Conservation (phyloP, 2,329 filamentous ascomycete species). For the Simplicillium aogashimaense region DNA sequence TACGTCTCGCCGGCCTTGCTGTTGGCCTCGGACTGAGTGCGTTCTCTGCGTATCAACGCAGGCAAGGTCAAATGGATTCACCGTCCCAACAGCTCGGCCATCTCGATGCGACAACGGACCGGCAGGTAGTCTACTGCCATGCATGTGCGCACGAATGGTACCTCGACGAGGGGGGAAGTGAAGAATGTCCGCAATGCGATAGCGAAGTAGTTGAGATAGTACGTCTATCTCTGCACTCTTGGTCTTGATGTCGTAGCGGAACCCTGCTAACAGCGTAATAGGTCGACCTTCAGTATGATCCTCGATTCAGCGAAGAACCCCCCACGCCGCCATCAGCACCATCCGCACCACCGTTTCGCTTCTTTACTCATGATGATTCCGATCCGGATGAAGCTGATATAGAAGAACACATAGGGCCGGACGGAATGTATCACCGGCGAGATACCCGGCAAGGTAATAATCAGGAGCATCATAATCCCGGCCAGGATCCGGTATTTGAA, state of each 20-base stretch:
- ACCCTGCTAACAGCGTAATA: constrained; percentile 7
- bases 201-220: constrained; percentile 83
- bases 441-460: constrained; percentile 18
- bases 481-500: constrained; percentile 20
- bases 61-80: constrained; percentile 31
- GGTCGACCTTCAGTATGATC: not conserved
- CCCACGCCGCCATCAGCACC: constrained; percentile 12
- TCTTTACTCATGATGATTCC: constrained; percentile 29
- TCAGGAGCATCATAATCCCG: constrained; percentile 18
- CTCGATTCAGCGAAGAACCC: constrained; percentile 12
- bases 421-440: constrained; percentile 29
- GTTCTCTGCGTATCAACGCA: constrained; percentile 42
- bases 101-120: constrained; percentile 38
- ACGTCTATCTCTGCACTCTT: constrained; percentile 31
- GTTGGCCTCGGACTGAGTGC: constrained; percentile 50
- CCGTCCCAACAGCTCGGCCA: constrained; percentile 18
- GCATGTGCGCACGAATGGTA: constrained; percentile 75
- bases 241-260: not conserved
- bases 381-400: constrained; percentile 52
- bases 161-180: constrained; percentile 47
- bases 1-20: constrained; percentile 44
- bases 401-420: constrained; percentile 37
- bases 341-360: constrained; percentile 18
- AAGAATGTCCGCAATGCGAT: constrained; percentile 68
- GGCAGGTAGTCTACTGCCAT: constrained; percentile 81